These are phyloP conservation scores for Geosiphon pyriformis DNA, from an alignment of 192 early-diverging fungal species.

Conservation along the genomic window DNA sequence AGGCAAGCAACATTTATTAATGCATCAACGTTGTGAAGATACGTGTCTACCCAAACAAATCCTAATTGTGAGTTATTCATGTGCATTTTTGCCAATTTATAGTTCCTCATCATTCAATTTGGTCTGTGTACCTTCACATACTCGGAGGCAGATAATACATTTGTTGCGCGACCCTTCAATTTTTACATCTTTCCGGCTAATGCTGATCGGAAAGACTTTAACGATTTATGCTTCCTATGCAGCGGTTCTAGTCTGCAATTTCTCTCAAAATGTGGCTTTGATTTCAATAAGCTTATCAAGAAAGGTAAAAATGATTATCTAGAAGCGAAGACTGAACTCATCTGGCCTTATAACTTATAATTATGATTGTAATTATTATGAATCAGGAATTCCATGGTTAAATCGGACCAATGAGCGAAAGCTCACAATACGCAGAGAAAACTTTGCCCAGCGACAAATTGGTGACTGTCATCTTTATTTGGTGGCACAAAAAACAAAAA, in stretches of 20 bases:
- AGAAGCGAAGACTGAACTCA: background rate
- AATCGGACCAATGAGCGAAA: constrained; percentile 16
- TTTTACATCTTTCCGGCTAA: constrained; percentile 79
- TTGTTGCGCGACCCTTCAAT: constrained; percentile 79
- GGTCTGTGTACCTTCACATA: constrained; percentile 83
- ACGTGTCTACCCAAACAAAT: background rate
- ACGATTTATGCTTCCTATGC: constrained; percentile 46
- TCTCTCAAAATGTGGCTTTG: constrained; percentile 69
- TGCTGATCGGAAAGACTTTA: constrained; percentile 37
- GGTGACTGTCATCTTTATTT: no score
- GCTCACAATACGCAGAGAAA: constrained; percentile 2
- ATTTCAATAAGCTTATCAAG: constrained; percentile 85
- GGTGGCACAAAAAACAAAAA: no score
- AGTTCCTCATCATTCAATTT: constrained; percentile 65
- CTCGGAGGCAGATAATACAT: constrained; percentile 44
- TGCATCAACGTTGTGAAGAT: no score
- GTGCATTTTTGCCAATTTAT: background rate
- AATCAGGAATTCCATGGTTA: constrained; percentile 17
- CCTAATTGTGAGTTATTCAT: background rate
- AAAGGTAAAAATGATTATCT: constrained; percentile 49
- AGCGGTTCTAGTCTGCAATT: constrained; percentile 64
- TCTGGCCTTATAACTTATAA: constrained; percentile 63
- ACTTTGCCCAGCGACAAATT: constrained; percentile 18
- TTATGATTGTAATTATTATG: constrained; percentile 34
- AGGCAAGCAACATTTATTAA: background rate